A percentile compares a stretch with the other conserved stretches of the same genome.
These are phyloP conservation scores for Myrmaecium sp. DNA, from an alignment of 2,329 filamentous ascomycete genomes.

Conservation along the genomic window DNA sequence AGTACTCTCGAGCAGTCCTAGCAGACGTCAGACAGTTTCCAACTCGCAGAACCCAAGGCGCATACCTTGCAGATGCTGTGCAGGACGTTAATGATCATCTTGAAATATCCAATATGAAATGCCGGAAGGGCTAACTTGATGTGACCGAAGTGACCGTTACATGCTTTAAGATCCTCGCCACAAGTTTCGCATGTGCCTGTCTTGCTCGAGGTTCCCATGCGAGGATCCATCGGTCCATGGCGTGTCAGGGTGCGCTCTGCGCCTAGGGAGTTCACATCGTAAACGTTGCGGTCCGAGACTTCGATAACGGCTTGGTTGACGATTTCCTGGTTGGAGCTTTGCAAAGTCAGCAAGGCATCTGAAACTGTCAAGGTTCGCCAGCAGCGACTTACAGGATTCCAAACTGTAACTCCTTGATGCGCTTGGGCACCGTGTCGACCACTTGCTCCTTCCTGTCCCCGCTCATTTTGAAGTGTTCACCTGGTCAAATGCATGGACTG, in stretches of 20 bases:
- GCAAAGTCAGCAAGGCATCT: conserved; percentile 9
- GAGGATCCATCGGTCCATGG: conserved; percentile 75
- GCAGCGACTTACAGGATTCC: conserved; percentile 53
- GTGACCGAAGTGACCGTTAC: conserved; percentile 91
- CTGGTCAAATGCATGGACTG: background rate
- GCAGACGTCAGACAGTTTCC: conserved; percentile 6
- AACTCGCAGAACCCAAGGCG: conserved; percentile 26
- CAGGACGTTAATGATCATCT: conserved; percentile 78
- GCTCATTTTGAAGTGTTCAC: conserved; percentile 3
- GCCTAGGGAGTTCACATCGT: conserved; percentile 56
- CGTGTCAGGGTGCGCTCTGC: conserved; percentile 48
- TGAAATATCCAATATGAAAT: conserved; percentile 93
- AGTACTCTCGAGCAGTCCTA: conserved; percentile 73
- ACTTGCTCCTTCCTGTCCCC: conserved; percentile 62
- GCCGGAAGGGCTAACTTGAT: conserved; percentile 78
- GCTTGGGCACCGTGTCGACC: conserved; percentile 73
- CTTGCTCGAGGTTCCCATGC: conserved; percentile 82
- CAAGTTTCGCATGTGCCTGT: conserved; percentile 66
- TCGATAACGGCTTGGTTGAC: conserved; percentile 90
- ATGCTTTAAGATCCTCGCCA: conserved; percentile 61
- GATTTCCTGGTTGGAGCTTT: conserved; percentile 77
- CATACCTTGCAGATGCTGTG: conserved; percentile 98
- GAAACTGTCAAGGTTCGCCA: conserved; percentile 1
- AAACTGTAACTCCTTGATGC: conserved; percentile 86
- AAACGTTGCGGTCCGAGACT: conserved; percentile 84